These are phyloP conservation scores for Clathrus columnatus DNA, from an alignment of 768 basidiomycete species.

Conservation along the genomic window DNA sequence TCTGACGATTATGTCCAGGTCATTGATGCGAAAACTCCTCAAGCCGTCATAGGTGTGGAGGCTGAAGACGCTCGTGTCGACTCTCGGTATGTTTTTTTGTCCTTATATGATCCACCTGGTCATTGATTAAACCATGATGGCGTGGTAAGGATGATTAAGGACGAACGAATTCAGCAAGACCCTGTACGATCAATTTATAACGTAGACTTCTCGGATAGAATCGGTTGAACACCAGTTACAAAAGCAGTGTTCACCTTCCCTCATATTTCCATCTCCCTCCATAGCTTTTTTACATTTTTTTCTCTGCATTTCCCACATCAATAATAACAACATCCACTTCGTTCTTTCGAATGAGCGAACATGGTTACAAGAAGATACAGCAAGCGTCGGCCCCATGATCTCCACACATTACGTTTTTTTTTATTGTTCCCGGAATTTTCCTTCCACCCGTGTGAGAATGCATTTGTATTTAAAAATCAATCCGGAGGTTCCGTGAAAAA, in stretches of 20 bases:
- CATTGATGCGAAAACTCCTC: conserved; percentile 84
- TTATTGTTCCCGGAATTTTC: background rate
- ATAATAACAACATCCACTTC: background rate
- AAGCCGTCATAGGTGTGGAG: conserved; percentile 78
- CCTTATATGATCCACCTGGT: background rate
- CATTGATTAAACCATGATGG: background rate
- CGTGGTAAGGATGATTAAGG: conserved; percentile 70
- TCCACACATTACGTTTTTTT: background rate
- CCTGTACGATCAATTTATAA: conserved; percentile 41
- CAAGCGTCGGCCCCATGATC: too few species aligned
- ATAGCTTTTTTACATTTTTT: too few species aligned
- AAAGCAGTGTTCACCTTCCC: background rate
- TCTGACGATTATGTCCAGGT: conserved; percentile 43
- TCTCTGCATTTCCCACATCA: background rate
- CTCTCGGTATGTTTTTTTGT: conserved; percentile 49
- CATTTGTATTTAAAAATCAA: background rate
- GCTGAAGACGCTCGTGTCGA: conserved; percentile 88
- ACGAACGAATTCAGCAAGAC: conserved; percentile 62
- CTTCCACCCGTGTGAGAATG: background rate
- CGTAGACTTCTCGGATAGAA: conserved; percentile 37
- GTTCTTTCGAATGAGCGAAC: background rate
- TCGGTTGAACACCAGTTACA: conserved; percentile 23
- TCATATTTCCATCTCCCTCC: background rate
- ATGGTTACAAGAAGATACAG: too few species aligned
- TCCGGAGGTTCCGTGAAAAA: background rate